These are phyloP conservation scores for Thelonectria olida DNA, from an alignment of 2,329 filamentous ascomycete genomes.

Conservation along the genomic window DNA sequence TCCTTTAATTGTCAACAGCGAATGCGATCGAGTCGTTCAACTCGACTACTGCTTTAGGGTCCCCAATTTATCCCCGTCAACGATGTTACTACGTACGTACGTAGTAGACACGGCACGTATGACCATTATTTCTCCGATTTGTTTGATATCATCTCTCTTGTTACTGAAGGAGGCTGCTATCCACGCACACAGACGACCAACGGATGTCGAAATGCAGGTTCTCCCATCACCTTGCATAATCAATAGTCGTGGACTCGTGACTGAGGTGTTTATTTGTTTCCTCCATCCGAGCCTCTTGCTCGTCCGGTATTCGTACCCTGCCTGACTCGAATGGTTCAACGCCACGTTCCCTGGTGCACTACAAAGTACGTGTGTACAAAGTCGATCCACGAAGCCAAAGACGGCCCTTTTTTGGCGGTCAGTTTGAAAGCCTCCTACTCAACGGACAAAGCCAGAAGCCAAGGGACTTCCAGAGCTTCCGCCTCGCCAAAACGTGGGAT, in stretches of 20 bases:
- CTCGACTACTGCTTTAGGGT: background rate
- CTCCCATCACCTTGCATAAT: conserved; percentile 22
- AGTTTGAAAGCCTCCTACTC: conserved; percentile 25
- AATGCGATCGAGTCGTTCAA: conserved; percentile 3
- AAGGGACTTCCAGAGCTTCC: conserved; percentile 21
- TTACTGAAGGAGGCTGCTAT: background rate
- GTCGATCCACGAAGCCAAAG: conserved; percentile 24
- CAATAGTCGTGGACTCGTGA: conserved; percentile 1
- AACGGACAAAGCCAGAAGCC: conserved; percentile 11
- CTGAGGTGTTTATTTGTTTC: conserved; percentile 20
- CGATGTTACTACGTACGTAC: background rate
- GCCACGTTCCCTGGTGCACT: conserved; percentile 20
- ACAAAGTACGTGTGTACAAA: conserved; percentile 24
- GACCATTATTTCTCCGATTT: background rate
- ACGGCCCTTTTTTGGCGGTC: conserved; percentile 31
- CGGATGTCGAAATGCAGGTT: conserved; percentile 4
- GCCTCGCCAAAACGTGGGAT: conserved; percentile 28
- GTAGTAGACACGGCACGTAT: background rate
- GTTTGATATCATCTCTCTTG: background rate
- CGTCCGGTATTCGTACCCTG: conserved; percentile 5
- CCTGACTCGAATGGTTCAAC: conserved; percentile 28
- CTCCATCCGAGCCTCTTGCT: too few relatives aligned
- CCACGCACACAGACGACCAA: too few relatives aligned
- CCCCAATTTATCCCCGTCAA: conserved; percentile 4
- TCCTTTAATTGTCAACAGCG: conserved; percentile 8